Base-by-base conservation (phyloP, 1,284 basidiomycete species). In the Dichomitus squalens region DNA sequence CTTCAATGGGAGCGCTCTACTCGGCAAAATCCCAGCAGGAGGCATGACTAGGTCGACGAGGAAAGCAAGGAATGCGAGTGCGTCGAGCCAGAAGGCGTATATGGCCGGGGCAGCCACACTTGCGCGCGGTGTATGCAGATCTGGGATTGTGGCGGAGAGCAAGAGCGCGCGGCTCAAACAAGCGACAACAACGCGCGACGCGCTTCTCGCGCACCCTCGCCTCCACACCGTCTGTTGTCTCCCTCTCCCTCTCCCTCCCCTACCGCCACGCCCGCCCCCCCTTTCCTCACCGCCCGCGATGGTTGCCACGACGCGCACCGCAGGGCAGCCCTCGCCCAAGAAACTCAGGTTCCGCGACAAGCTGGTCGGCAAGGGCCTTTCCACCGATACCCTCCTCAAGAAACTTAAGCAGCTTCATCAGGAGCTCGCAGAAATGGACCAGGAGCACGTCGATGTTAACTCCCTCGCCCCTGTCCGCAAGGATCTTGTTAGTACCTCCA, bases 381-480 rank as follows among this genome's bases (percentile, higher is more conserved):
- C 87, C 3, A 90, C 88, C 23, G 90, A 95, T 75, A 82, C 84
- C 0, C 77, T 95, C 27, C 84, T 92, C 65, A 94, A 93, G 78
- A 92, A 93, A 72, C 80, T 97, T 65, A 90, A 92, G 79, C 75
- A 80, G 1, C 80, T 98, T 5, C 91, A 96, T 66, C 77, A 80
- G 34, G 91, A 97, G 68, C 87, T 99, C 39, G 84, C 87, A 16
- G 84, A 82, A 7, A 81, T 96, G 66, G 95, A 97, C 69, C 96
- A 98, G 75, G 96, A 98, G 64, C 74, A 76, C 33, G 86, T 94
- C 68, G 94, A 96, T 67, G 80, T 84, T 35, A 70, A 73, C 57
- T 91, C 93, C 0, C 84, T 99, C 49, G 75, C 81, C 51, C 72
- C 76, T 20, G 85, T 90, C 29, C 85, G 88, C 61, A 86, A 89